A percentile compares a stretch with the other conserved stretches of the same genome.
Conservation (phyloP, 192 early-diverging fungal genomes). For the Backusella sp. region DNA sequence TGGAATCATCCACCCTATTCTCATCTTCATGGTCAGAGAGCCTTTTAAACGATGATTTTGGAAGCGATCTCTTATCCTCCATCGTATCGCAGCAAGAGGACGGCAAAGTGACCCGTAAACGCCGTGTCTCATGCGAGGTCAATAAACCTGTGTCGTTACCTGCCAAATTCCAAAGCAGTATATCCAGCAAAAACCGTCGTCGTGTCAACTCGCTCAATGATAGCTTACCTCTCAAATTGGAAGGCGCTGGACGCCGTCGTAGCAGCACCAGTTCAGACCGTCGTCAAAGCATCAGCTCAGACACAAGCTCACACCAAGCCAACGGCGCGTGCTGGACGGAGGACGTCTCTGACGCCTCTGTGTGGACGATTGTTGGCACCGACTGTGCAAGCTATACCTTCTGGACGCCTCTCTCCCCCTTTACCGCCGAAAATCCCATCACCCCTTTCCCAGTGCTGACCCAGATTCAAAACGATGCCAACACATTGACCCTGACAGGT, state of each 20-base stretch:
- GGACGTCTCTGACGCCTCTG: constrained; percentile 79
- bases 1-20: not conserved
- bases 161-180: constrained; percentile 3
- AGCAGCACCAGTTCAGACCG: not conserved
- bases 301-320: not conserved
- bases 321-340: constrained; percentile 58
- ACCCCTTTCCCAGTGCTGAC: not conserved
- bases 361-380: constrained; percentile 93
- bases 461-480: constrained; percentile 30
- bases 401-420: constrained; percentile 30
- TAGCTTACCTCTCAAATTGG: constrained; percentile 13
- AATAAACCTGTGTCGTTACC: constrained; percentile 15
- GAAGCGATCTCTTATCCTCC: constrained; percentile 9
- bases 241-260: constrained; percentile 9
- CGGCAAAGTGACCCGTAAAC: constrained; percentile 28
- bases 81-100: constrained; percentile 11
- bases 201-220: constrained; percentile 57
- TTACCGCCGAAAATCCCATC: not conserved
- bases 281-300: not conserved
- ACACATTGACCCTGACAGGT: constrained; percentile 55
- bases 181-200: constrained; percentile 37
- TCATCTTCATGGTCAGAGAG: not conserved
- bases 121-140: constrained; percentile 39
- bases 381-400: constrained; percentile 56
- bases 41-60: not conserved